Conservation (phyloP, 2,329 filamentous ascomycete species). For the Drechslerella stenobrocha region DNA sequence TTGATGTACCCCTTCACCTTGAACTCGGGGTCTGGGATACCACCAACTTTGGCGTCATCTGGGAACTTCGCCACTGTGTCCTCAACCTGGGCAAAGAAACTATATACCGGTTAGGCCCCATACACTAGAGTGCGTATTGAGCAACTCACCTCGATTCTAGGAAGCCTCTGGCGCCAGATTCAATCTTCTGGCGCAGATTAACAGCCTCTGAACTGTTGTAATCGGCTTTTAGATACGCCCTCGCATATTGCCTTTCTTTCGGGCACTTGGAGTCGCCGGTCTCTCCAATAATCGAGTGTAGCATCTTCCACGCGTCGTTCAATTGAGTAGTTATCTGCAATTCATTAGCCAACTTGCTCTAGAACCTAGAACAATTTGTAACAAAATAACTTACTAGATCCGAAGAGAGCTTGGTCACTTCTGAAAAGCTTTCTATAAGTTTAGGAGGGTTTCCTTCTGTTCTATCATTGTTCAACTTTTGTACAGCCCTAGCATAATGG, state of each 20-base stretch:
- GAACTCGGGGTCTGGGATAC: slow-evolving; percentile 81
- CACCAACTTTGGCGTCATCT: slow-evolving; percentile 83
- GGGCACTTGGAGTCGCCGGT: slow-evolving; percentile 50
- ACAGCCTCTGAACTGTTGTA: slow-evolving; percentile 51
- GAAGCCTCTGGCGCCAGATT: slow-evolving; percentile 51
- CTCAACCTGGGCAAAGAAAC: slow-evolving; percentile 77
- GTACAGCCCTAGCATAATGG: slow-evolving; percentile 50
- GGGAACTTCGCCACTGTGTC: slow-evolving; percentile 78
- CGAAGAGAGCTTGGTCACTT: slow-evolving; percentile 51
- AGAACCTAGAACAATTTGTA: not conserved
- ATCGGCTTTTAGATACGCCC: slow-evolving; percentile 50
- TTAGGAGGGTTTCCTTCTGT: slow-evolving; percentile 48
- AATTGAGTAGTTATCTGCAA: slow-evolving; percentile 52
- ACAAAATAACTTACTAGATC: slow-evolving; percentile 50
- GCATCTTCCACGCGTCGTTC: slow-evolving; percentile 52
- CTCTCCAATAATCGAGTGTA: slow-evolving; percentile 51
- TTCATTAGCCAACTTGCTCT: not conserved
- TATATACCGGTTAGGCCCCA: slow-evolving; percentile 19
- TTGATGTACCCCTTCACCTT: slow-evolving; percentile 87
- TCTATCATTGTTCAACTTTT: slow-evolving; percentile 51
- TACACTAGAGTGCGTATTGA: slow-evolving; percentile 26
- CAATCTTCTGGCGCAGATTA: slow-evolving; percentile 51
- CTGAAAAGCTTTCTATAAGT: slow-evolving; percentile 51
- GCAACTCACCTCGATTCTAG: slow-evolving; percentile 53
- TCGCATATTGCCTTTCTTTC: slow-evolving; percentile 50